Conservation (phyloP, 768 basidiomycete species). For the Mrakia hoshinonis region DNA sequence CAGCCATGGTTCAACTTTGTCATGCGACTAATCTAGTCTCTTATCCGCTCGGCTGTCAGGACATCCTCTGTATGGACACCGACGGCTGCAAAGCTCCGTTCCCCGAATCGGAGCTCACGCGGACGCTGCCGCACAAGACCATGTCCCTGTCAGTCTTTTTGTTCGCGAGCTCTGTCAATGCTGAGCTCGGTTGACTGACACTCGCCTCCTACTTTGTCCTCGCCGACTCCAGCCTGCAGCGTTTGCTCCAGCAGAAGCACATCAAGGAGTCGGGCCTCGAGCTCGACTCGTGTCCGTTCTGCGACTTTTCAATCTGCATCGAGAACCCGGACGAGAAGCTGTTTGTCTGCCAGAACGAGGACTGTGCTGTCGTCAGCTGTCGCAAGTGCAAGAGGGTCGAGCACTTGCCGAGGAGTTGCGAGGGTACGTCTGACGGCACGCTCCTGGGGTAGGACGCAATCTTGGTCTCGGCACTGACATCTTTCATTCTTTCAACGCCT, state of each 20-base stretch:
- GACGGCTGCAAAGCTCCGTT: constrained; percentile 60
- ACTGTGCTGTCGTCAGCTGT: constrained; percentile 70
- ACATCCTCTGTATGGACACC: constrained; percentile 73
- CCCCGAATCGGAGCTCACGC: constrained; percentile 37
- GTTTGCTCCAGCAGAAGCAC: constrained; percentile 63
- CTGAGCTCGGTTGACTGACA: not conserved
- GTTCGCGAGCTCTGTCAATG: too few species aligned
- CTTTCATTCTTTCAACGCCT: not conserved
- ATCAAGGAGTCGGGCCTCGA: constrained; percentile 69
- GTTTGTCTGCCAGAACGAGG: constrained; percentile 49
- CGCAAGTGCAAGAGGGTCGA: constrained; percentile 71
- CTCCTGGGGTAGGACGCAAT: not conserved
- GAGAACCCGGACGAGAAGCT: constrained; percentile 60
- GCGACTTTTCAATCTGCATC: constrained; percentile 75
- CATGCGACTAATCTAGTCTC: not conserved
- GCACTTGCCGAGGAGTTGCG: constrained; percentile 70
- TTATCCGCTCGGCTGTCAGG: constrained; percentile 34
- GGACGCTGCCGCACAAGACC: constrained; percentile 4
- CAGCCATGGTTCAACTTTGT: not conserved
- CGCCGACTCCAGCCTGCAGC: constrained; percentile 33
- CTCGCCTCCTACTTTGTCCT: not conserved
- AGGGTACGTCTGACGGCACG: constrained; percentile 47
- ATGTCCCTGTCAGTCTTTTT: constrained; percentile 12
- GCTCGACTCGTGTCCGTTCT: constrained; percentile 83
- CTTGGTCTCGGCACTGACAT: not conserved